phyloP scores from a whole-genome alignment of 257 asterid genomes.

The Euphrasia confusa region DNA sequence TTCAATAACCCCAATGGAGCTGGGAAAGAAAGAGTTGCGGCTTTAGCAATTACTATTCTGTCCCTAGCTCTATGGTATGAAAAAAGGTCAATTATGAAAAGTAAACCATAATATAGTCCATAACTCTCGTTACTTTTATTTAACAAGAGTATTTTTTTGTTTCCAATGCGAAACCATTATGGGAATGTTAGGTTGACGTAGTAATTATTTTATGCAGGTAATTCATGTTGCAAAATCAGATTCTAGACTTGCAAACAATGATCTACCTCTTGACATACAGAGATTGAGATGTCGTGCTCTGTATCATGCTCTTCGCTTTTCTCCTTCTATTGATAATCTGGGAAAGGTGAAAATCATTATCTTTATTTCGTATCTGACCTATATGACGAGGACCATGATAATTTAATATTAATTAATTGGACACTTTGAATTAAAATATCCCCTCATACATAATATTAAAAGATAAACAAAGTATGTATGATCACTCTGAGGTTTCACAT shows the following conservation, averaged over 20 bases:
- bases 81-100: too few relatives aligned
- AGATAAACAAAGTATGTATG: not conserved
- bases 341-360: conserved; percentile 65
- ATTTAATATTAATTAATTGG: not conserved
- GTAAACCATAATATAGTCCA: too few relatives aligned
- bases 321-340: conserved; percentile 69
- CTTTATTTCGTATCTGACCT: conserved; percentile 17
- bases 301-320: conserved; percentile 78
- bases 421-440: not conserved
- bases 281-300: conserved; percentile 93
- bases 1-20: too few relatives aligned
- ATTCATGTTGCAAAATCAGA: conserved; percentile 93
- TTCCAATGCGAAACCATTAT: conserved; percentile 8
- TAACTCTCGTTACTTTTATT: too few relatives aligned
- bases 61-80: too few relatives aligned
- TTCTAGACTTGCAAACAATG: conserved; percentile 95
- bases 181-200: conserved; percentile 18
- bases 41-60: too few relatives aligned
- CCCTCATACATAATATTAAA: not conserved
- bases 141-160: conserved; percentile 9
- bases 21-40: too few relatives aligned
- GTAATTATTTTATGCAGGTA: conserved; percentile 47
- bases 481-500: conserved; percentile 19
- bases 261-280: conserved; percentile 89
- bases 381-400: conserved; percentile 24